A percentile compares a stretch with the other conserved stretches of the same genome.
Conservation (phyloP, 768 basidiomycete species). For the Lactifluus subvellereus region DNA sequence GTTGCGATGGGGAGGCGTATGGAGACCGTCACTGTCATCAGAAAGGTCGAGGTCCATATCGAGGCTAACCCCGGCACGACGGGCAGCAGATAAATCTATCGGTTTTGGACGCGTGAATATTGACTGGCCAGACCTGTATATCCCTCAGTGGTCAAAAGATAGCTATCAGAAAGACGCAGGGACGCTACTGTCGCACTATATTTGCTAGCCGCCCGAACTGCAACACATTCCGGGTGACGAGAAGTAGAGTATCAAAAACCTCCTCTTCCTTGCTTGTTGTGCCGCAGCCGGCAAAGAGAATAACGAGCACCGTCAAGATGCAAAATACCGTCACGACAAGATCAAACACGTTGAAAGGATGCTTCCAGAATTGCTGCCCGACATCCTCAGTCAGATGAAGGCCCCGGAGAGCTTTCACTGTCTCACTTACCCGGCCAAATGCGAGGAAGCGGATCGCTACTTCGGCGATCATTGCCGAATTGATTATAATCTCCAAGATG, state of each 20-base stretch:
- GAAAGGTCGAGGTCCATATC: conserved; percentile 65
- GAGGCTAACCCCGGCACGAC: conserved; percentile 58
- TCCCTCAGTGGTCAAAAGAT: not conserved
- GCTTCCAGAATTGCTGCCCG: conserved; percentile 89
- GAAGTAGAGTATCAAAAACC: conserved; percentile 83
- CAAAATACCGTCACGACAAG: conserved; percentile 86
- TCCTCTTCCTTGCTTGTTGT: conserved; percentile 87
- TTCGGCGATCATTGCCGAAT: conserved; percentile 89
- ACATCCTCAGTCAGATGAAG: conserved; percentile 1
- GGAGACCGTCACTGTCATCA: conserved; percentile 53
- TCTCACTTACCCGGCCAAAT: conserved; percentile 72
- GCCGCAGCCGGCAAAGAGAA: conserved; percentile 84
- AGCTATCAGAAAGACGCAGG: conserved; percentile 16
- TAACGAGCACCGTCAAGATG: conserved; percentile 78
- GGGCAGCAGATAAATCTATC: conserved; percentile 71
- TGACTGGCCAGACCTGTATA: conserved; percentile 72
- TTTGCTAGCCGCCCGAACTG: conserved; percentile 89
- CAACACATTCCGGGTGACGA: conserved; percentile 88
- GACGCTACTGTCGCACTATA: conserved; percentile 85
- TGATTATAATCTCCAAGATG: conserved; percentile 83
- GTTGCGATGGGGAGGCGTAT: conserved; percentile 52
- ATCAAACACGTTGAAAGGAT: conserved; percentile 88
- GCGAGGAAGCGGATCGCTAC: conserved; percentile 89
- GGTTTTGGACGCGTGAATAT: conserved; percentile 84
- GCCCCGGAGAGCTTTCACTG: not conserved